A percentile compares a stretch with the other conserved stretches of the same genome.
Conservation (phyloP, 208 protist species). For the Jaenimonas drosophilae region DNA sequence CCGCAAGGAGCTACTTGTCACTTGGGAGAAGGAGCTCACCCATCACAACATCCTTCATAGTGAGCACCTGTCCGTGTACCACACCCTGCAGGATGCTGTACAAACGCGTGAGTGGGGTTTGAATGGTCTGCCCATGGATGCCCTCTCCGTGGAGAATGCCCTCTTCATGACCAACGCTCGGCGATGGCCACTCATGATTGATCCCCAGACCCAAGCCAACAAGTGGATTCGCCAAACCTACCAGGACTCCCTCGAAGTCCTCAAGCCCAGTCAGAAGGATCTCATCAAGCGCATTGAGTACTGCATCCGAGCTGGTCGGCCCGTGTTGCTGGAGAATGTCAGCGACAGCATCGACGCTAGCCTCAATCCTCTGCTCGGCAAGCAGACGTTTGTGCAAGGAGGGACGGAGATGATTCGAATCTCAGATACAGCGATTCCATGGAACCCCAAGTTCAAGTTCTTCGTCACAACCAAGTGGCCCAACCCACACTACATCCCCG, state of each 20-base stretch:
- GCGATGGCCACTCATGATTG: conserved; percentile 98
- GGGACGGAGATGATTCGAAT: conserved; percentile 95
- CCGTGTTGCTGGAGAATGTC: conserved; percentile 96
- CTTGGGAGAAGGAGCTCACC: conserved; percentile 81
- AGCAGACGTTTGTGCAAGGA: conserved; percentile 91
- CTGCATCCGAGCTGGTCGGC: conserved; percentile 89
- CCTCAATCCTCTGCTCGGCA: conserved; percentile 93
- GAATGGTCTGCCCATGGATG: conserved; percentile 94
- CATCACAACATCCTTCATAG: conserved; percentile 74
- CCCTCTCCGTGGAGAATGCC: conserved; percentile 96
- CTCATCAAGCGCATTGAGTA: conserved; percentile 94
- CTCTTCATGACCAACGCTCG: conserved; percentile 92
- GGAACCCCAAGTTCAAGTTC: conserved; percentile 95
- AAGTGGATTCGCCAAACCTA: conserved; percentile 97
- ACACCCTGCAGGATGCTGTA: conserved; percentile 94
- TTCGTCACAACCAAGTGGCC: conserved; percentile 98
- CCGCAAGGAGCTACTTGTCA: conserved; percentile 69
- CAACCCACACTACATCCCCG: conserved; percentile 97
- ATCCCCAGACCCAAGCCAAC: conserved; percentile 98
- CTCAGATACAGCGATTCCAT: conserved; percentile 94
- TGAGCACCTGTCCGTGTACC: conserved; percentile 71
- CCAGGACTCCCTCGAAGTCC: conserved; percentile 91
- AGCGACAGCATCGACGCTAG: conserved; percentile 92
- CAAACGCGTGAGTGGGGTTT: conserved; percentile 92
- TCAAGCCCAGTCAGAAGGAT: conserved; percentile 95